Evolutionary conservation across 1,284 basidiomycete species (phyloP).

Genomic region (Ganoderma boninense): DNA sequence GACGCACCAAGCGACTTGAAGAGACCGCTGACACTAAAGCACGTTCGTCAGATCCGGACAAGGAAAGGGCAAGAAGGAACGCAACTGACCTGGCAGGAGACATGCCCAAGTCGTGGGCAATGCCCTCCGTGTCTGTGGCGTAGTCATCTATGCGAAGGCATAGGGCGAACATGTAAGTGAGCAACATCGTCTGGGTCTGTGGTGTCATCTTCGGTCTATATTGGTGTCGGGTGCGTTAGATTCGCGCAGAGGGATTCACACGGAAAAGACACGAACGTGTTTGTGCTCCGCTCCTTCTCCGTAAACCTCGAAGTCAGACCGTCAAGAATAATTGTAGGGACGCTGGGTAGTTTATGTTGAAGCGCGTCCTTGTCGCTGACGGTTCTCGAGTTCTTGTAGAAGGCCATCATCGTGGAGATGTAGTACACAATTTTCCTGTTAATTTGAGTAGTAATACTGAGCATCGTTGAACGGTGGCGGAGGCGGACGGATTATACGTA

Average conservation of each 20-base stretch:
- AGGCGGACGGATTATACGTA: conserved; percentile 42
- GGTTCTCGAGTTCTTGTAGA: conserved; percentile 59
- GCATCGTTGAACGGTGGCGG: too few species aligned
- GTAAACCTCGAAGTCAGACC: conserved; percentile 84
- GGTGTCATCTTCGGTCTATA: conserved; percentile 74
- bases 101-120: conserved; percentile 81
- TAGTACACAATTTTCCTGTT: conserved; percentile 80
- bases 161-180: conserved; percentile 83
- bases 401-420: conserved; percentile 79
- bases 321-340: conserved; percentile 76
- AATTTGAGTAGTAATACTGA: neutral
- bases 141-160: conserved; percentile 84
- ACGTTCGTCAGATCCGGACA: conserved; percentile 19
- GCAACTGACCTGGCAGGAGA: conserved; percentile 63
- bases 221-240: conserved; percentile 10
- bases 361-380: conserved; percentile 60
- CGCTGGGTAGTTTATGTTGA: conserved; percentile 60
- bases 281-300: conserved; percentile 70
- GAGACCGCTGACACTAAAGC: conserved; percentile 38
- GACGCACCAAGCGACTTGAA: conserved; percentile 46
- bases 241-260: neutral
- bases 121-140: conserved; percentile 68
- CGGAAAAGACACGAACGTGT: conserved; percentile 54
- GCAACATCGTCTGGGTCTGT: conserved; percentile 72
- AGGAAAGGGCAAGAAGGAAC: neutral